Percentiles rank a stretch among this genome's conserved stretches.
Conservation (phyloP, 495 filamentous ascomycete species). For the Ascodesmis nigricans region DNA sequence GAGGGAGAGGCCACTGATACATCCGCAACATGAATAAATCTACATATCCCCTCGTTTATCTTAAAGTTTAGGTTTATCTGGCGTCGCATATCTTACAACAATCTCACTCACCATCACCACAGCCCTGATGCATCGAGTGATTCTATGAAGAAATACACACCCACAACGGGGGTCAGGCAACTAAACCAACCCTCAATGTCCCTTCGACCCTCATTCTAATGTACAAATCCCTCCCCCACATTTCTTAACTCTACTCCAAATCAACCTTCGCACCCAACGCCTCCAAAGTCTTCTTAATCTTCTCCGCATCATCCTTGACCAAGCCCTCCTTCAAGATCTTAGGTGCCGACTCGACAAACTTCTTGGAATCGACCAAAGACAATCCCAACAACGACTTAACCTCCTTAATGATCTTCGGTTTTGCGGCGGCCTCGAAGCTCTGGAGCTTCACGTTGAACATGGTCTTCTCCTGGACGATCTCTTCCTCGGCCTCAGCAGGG, state of each 20-base stretch:
- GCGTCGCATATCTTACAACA: too few relatives aligned
- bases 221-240: not conserved
- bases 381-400: conserved; percentile 88
- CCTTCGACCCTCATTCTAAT: not conserved
- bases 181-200: not conserved
- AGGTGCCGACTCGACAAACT: conserved; percentile 93
- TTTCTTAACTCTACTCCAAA: conserved; percentile 61
- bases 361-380: conserved; percentile 97
- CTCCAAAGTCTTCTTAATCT: conserved; percentile 89
- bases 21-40: too few relatives aligned
- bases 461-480: conserved; percentile 78
- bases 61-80: too few relatives aligned
- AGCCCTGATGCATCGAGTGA: too few relatives aligned
- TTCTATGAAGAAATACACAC: too few relatives aligned
- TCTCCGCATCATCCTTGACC: conserved; percentile 95
- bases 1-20: too few relatives aligned
- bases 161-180: too few relatives aligned
- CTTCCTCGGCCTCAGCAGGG: conserved; percentile 68
- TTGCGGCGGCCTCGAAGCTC: conserved; percentile 64
- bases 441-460: conserved; percentile 88
- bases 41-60: too few relatives aligned
- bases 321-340: conserved; percentile 98
- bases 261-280: conserved; percentile 64
- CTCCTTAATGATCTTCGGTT: conserved; percentile 99
- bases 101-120: too few relatives aligned